Evolutionary conservation across 805 yeast genomes (phyloP).

Genomic region (Candida broadrunensis): DNA sequence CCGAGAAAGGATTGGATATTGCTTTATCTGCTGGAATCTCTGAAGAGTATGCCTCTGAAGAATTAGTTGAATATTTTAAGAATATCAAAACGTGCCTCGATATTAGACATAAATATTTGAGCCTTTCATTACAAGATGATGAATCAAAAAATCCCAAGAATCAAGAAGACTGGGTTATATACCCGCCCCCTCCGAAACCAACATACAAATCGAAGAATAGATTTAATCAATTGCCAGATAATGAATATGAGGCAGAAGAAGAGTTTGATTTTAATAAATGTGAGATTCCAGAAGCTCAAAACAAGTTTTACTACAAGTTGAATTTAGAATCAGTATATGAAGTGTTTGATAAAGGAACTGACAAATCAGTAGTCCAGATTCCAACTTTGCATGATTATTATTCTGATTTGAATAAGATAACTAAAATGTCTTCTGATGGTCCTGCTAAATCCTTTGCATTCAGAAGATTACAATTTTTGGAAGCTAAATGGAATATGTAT

Average conservation of each 20-base stretch:
- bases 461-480: constrained; percentile 86
- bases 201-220: constrained; percentile 61
- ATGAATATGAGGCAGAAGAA: constrained; percentile 34
- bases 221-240: constrained; percentile 43
- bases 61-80: constrained; percentile 59
- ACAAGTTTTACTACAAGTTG: constrained; percentile 36
- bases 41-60: constrained; percentile 63
- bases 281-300: constrained; percentile 50
- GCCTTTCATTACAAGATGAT: constrained; percentile 61
- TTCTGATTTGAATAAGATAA: constrained; percentile 71
- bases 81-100: constrained; percentile 66
- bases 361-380: constrained; percentile 47
- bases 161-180: constrained; percentile 65
- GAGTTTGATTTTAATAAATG: constrained; percentile 60
- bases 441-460: constrained; percentile 96
- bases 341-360: constrained; percentile 40
- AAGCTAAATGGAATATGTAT: constrained; percentile 95
- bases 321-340: constrained; percentile 72
- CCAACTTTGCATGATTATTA: constrained; percentile 89
- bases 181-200: constrained; percentile 94
- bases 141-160: constrained; percentile 86
- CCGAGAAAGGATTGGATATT: constrained; percentile 1
- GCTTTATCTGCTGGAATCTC: constrained; percentile 22
- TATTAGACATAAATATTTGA: constrained; percentile 73
- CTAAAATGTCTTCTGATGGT: constrained; percentile 83